Conservation (phyloP, 306 rosid genomes). For the Urtica urens region DNA sequence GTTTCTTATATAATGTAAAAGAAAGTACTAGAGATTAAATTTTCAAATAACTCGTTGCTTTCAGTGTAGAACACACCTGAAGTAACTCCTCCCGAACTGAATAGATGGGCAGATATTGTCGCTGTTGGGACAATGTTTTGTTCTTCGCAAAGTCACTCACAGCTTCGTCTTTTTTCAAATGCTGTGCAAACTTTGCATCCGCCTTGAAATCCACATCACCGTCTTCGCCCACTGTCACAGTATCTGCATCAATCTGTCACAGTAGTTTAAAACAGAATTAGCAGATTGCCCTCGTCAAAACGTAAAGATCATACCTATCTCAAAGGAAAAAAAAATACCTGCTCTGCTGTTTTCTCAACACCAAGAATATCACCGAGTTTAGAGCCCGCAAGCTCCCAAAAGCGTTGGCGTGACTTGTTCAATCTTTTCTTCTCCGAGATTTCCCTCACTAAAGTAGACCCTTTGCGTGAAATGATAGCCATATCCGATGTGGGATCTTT, state of each 20-base stretch:
- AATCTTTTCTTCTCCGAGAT: constrained; percentile 81
- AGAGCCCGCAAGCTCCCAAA: constrained; percentile 99
- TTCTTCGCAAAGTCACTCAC: constrained; percentile 93
- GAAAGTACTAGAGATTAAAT: too few relatives aligned
- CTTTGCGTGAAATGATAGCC: constrained; percentile 98
- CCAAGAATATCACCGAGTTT: constrained; percentile 95
- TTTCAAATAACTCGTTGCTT: too few relatives aligned
- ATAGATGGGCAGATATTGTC: constrained; percentile 89
- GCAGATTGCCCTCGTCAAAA: constrained; percentile 12
- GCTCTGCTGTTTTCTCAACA: constrained; percentile 89
- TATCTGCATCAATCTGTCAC: constrained; percentile 87
- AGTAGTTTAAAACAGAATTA: constrained; percentile 6
- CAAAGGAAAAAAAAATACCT: constrained; percentile 40
- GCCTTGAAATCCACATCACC: constrained; percentile 97
- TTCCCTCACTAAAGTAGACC: constrained; percentile 79
- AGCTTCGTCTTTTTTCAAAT: constrained; percentile 86
- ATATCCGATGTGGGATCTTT: constrained; percentile 97
- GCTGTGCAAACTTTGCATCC: constrained; percentile 95
- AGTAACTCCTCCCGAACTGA: constrained; percentile 87
- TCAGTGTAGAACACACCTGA: constrained; percentile 74
- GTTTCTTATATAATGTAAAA: too few relatives aligned
- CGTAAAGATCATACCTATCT: constrained; percentile 9
- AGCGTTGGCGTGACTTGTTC: constrained; percentile 93
- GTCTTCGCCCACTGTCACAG: constrained; percentile 77
- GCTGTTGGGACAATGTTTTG: constrained; percentile 76